Evolutionary conservation across 352 stramenopile genomes (phyloP), one percentile per base, ranked within the genome.

Genomic region (Globisporangium cylindrosporum): DNA sequence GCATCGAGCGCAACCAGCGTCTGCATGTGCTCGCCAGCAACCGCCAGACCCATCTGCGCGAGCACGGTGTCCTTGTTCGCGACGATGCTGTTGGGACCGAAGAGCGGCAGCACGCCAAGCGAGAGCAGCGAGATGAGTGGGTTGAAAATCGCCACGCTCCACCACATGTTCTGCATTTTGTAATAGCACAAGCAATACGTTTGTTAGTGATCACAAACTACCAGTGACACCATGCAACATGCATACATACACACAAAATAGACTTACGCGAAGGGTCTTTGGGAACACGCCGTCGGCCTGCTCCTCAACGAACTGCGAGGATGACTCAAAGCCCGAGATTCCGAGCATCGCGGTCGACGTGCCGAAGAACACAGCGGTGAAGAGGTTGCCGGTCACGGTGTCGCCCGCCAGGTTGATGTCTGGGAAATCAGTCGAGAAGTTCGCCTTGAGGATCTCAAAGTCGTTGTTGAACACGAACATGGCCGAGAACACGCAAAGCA

Each of bases 291-390:
- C 93, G n/a, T 94, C 80, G n/a, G 86, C 91, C 69, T 98, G 93
- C 69, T 98, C 92, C 75, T 98, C 89, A 20, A 98, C 92, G 78
- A 98, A 98, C 75, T 98, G 93, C 25, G 92, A 97, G 51, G 89
- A 97, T 4, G 90, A 97, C 75, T 98, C 95, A 64, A 98, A 98
- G 24, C 95, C 95, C 20, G 89, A 97, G 71, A 98, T 97, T 57
- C 95, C 95, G 15, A 98, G 88, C 91, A 98, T 98, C n/a, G 94
- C 94, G 5, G 87, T 93, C 4, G 86, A 97, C 55, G 91, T 95
- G 61, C 92, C 92, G 61, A 98, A 98, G 73, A 96, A 97, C 41
- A 97, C 71, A 3, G 90, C 90, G n/a, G 88, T 95, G 54, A 92
- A 78, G 32, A 94, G 72, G 68, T 94, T 93, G 24, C 88, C 89